Base-by-base conservation (phyloP, 768 basidiomycete genomes). In the Sporobolomyces pararoseus region DNA sequence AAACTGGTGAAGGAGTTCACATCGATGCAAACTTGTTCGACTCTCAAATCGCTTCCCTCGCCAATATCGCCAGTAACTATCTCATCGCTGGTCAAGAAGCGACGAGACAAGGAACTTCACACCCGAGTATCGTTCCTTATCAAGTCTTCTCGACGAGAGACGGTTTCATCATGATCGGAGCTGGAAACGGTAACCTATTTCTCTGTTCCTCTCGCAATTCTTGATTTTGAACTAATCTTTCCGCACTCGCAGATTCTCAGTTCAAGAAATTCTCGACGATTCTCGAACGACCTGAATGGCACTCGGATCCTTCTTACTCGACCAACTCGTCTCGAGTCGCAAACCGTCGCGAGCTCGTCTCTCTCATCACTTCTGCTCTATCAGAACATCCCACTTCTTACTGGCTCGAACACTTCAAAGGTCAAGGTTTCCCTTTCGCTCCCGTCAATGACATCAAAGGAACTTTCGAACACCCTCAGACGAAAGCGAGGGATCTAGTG, bases 1-100 rank as follows among this genome's bases (percentile, higher is more conserved):
- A 88, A 76, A 96, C 93, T 0, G 92, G 92, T 7, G 83, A 87
- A 74, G 94, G 94, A 3, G 86, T 88, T 19, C 89, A 89, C 86
- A 89, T 97, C 63, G 94, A 97, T 78, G 90, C 89, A 76, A 94
- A 90, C 78, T 81, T 97, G 47, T 95, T 96, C 75, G 93, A 96
- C 76, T 86, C 88, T 19, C 76, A 95, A 90, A 84, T 96, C 55
- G 91, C 93, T 21, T 90, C 90, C 23, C 84, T 96, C 7, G 91
- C 87, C 2, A 95, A 95, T 77, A 90, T 96, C 68, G 93, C 89
- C 3, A 91, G 90, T 21, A 95, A 94, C 80, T 95, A 90, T 81
- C 86, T 97, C 63, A 88, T 96, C 63, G 85, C 89, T 16, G 89
- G 88, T 21, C 80, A 87, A 78, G 90, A 93, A 78, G 94, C 89